Evolutionary conservation across 495 filamentous ascomycete species (phyloP), one percentile per base, ranked within the genome.

Genomic region (Podospora pseudopauciseta): DNA sequence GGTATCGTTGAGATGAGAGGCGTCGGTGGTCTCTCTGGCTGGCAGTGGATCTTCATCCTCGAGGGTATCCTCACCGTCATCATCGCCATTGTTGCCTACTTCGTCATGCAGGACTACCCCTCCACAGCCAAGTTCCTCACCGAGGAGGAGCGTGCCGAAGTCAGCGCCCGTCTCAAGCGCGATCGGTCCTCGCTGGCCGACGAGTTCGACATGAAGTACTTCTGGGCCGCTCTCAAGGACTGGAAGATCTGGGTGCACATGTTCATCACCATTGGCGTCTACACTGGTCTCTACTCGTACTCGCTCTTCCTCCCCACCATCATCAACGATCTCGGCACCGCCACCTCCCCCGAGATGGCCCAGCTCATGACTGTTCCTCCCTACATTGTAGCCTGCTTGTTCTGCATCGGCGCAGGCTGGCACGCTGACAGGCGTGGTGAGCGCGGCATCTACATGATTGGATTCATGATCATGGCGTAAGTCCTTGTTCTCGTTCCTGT

Each of bases 131-230:
- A 72, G n/a, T 96, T 95, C 74, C 82, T 96, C 49, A 85, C 82
- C 4, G 79, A 82, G 1, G 78, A 79, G 9, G 92, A 96, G 70
- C 85, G 88, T 27, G 78, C 80, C n/a, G 86, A 91, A 15, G 90
- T 94, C 0, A 70, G 87, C 39, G 81, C 84, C 4, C 83, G 93
- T 1, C 80, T 96, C 64, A 86, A 86, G 39, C 79, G 76, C 19
- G 92, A 96, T 72, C 80, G 90, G 69, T 91, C 93, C 73, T 86
- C 85, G 15, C 88, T 86, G 54, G 90, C 89, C 88, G 92, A 94
- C 74, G 82, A 91, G 67, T 92, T 92, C 78, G 85, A 89, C 73
- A 88, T 86, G 81, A 71, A 79, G 26, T 92, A 91, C 71, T 85
- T 95, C 74, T 92, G 87, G 87, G 82, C 81, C 1, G 86, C 87